Percentiles rank a stretch among this genome's conserved stretches.
Conservation (phyloP, 192 early-diverging fungal species). For the Backusella morwellensis region DNA sequence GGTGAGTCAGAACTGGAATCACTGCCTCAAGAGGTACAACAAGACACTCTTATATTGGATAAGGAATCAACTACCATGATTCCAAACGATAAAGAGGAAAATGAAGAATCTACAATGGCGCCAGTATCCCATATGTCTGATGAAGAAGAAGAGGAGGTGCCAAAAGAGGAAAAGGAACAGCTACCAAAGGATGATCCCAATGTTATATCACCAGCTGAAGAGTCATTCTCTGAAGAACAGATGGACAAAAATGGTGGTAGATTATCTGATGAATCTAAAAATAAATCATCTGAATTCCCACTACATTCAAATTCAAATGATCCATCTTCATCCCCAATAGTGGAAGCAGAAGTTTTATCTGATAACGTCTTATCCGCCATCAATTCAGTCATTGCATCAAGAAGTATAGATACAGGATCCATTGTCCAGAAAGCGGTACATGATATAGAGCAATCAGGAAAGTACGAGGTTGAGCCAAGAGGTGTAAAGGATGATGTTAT, state of each 20-base stretch:
- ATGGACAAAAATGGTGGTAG: not conserved
- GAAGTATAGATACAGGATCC: not conserved
- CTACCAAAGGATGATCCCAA: not conserved
- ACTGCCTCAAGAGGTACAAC: not conserved
- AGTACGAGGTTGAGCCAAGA: not conserved
- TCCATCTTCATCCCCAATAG: not conserved
- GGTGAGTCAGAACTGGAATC: not conserved
- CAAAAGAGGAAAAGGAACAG: not conserved
- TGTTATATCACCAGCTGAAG: not conserved
- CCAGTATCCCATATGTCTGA: not conserved
- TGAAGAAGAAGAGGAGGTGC: not conserved
- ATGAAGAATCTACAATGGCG: not conserved
- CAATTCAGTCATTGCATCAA: not conserved
- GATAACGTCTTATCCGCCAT: not conserved
- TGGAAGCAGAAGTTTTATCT: not conserved
- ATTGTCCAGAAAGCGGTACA: not conserved
- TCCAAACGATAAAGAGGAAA: not conserved
- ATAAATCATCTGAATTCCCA: constrained; percentile 1
- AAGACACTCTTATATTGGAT: not conserved
- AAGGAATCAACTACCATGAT: not conserved
- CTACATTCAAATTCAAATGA: not conserved
- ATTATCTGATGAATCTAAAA: constrained; percentile 1
- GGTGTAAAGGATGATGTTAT: not conserved
- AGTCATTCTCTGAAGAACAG: not conserved
- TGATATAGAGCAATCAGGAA: not conserved